Evolutionary conservation across 371 early-diverging fungal genomes (phyloP), one percentile per base, ranked within the genome.

Genomic region (Lichtheimia corymbifera): DNA sequence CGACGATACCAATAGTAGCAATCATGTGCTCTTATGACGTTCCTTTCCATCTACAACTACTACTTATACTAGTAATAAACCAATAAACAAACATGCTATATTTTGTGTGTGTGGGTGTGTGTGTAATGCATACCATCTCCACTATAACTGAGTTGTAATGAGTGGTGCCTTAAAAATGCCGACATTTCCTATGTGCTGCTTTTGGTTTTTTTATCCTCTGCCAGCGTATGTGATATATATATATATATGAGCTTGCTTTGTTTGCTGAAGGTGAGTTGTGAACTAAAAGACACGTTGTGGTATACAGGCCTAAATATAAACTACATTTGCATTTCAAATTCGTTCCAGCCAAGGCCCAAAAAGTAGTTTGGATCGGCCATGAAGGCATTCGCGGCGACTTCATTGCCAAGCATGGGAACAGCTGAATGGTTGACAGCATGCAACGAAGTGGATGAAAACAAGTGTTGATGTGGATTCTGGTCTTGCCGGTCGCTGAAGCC

Each of bases 401-500:
- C 64, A 15, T 59, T 64, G n/a, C 47, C 18, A 40, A 60, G 50
- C 28, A 55, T 62, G 14, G 66, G 62, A 25, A 71, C 45, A 9
- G 71, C 61, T 4, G 66, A 55, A 25, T 71, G 67, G 22, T 71
- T 71, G 52, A 71, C 52, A 27, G 63, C 45, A 49, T 71, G 71
- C 22, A 71, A 64, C 11, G 71, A 71, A 5, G 66, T 58, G 5
- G 71, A 71, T 4, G 66, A 71, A 52, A 71, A 71, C 28, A 66
- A 53, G 25, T 66, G 67, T 30, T 71, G 66, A 40, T 66, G 71
- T 15, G 67, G 63, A 17, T 66, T 71, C 49, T 66, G 64, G n/a
- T 68, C 59, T 42, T 51, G 79, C 1, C 94, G 93, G 58, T 85
- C 82, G 6, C 22, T 18, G 18, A 25, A 55, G 7, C 30, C 40